Evolutionary conservation across 202 grass and related monocot species (phyloP).

Genomic region (Elaeis oleifera): DNA sequence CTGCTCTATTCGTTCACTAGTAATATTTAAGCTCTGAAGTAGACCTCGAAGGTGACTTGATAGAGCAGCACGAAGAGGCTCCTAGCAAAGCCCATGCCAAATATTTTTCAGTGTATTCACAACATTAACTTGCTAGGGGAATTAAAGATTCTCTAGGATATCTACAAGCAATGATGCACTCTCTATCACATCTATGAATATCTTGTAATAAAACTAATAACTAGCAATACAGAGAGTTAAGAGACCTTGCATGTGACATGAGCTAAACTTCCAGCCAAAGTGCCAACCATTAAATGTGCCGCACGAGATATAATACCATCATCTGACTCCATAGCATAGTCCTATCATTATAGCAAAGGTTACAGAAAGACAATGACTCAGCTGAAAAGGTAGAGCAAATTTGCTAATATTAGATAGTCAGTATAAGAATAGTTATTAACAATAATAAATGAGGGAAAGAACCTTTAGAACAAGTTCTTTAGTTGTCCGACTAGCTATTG

Average conservation of each 20-base stretch:
- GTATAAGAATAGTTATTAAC: too few species aligned
- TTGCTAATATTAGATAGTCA: too few species aligned
- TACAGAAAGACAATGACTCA: background rate
- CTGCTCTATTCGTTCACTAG: conserved; percentile 60
- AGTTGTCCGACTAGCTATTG: conserved; percentile 88
- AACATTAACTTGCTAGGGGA: too few species aligned
- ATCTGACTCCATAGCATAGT: conserved; percentile 87
- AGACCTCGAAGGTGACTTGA: conserved; percentile 76
- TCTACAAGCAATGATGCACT: too few species aligned
- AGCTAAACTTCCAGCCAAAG: conserved; percentile 90
- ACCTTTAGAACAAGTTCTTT: conserved; percentile 99
- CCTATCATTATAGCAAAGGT: conserved; percentile 35
- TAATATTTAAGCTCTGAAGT: conserved; percentile 65
- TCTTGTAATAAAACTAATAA: too few species aligned
- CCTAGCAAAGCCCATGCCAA: conserved; percentile 35
- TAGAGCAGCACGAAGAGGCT: conserved; percentile 81
- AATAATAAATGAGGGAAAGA: conserved; percentile 3
- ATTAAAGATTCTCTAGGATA: too few species aligned
- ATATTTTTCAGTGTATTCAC: background rate
- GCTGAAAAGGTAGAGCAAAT: too few species aligned
- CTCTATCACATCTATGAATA: too few species aligned
- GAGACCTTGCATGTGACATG: conserved; percentile 97
- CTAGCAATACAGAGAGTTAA: too few species aligned
- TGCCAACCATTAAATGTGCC: conserved; percentile 93
- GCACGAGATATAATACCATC: conserved; percentile 62